Percentiles rank a stretch among this genome's conserved stretches.
phyloP scores from a whole-genome alignment of 176 grass and related monocot genomes.

The Oryza longistaminata region DNA sequence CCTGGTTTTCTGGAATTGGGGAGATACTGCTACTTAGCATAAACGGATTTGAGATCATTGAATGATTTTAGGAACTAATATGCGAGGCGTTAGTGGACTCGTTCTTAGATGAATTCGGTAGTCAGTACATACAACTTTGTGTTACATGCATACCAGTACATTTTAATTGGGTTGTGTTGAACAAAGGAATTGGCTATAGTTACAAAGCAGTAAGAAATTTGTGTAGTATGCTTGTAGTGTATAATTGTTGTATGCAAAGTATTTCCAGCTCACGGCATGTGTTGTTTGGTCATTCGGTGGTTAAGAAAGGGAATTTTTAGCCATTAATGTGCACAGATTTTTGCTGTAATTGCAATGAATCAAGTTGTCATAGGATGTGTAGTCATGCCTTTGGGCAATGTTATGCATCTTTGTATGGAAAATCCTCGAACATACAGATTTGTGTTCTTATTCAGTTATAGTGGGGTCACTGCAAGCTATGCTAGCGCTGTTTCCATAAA shows the following conservation, averaged over 20 bases:
- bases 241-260: neutral
- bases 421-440: neutral
- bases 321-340: neutral
- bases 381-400: neutral
- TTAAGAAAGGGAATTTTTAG: neutral
- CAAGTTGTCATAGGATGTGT: neutral
- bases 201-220: neutral
- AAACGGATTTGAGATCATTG: neutral
- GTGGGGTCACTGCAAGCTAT: neutral
- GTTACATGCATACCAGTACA: neutral
- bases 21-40: neutral
- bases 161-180: neutral
- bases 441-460: slow-evolving; percentile 1
- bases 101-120: neutral
- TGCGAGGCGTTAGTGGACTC: neutral
- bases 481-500: neutral
- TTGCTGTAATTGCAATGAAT: neutral
- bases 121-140: neutral
- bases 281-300: too few species aligned
- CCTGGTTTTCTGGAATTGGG: neutral
- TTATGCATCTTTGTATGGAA: neutral
- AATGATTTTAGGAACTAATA: neutral
- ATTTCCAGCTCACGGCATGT: neutral
- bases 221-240: neutral
- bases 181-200: neutral